Conservation (phyloP, 2,329 filamentous ascomycete genomes). For the Aspergillus puulaauensis region DNA sequence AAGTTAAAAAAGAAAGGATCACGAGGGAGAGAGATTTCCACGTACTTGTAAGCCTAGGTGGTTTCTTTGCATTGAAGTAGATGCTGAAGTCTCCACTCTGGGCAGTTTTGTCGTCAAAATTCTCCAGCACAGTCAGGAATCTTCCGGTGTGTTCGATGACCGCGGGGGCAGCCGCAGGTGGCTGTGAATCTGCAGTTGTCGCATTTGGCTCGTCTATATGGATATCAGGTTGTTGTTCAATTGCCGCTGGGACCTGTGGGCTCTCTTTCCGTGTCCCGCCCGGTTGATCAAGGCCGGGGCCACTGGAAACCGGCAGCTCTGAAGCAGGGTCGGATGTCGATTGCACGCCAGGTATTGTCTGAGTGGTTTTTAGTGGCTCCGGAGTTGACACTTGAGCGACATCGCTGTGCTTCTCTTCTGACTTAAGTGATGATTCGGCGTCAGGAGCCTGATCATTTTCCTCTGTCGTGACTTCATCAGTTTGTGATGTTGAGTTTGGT, state of each 20-base stretch:
- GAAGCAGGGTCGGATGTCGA: neutral
- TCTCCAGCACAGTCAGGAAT: conserved; percentile 59
- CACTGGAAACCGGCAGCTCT: neutral
- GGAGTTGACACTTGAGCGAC: conserved; percentile 3
- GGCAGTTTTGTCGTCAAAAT: conserved; percentile 57
- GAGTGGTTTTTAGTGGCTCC: conserved; percentile 7
- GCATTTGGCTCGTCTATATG: conserved; percentile 17
- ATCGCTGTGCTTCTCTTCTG: neutral
- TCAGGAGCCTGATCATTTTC: conserved; percentile 10
- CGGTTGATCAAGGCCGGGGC: neutral
- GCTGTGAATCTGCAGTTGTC: conserved; percentile 19
- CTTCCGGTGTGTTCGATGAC: conserved; percentile 54
- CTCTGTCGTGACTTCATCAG: neutral
- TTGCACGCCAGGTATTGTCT: neutral
- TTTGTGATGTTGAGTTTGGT: neutral
- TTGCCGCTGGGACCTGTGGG: neutral
- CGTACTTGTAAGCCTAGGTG: conserved; percentile 49
- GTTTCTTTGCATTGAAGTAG: conserved; percentile 55
- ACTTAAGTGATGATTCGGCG: neutral
- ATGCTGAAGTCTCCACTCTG: conserved; percentile 56
- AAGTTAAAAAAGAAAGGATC: neutral
- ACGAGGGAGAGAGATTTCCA: neutral
- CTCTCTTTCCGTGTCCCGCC: neutral
- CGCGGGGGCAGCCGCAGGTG: conserved; percentile 30
- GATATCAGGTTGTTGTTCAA: conserved; percentile 16